Conservation (phyloP, 306 rosid genomes). For the Trifolium repens region DNA sequence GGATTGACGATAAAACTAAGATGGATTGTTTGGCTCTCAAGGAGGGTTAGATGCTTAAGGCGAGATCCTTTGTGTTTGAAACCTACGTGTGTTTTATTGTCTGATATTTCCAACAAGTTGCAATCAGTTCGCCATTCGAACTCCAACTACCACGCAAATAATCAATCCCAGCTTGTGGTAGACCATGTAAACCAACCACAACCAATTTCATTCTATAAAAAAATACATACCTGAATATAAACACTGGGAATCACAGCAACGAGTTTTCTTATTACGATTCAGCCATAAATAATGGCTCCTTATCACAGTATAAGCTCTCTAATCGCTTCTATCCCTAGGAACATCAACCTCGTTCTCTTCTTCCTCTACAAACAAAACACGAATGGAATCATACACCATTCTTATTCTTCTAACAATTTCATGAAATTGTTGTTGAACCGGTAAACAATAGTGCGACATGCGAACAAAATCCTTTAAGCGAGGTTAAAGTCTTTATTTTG, state of each 20-base stretch:
- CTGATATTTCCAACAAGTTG: slow-evolving; percentile 44
- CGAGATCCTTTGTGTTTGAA: slow-evolving; percentile 37
- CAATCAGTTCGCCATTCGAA: slow-evolving; percentile 88
- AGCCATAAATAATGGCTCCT: slow-evolving; percentile 74
- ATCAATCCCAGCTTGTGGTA: slow-evolving; percentile 91
- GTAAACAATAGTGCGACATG: slow-evolving; percentile 58
- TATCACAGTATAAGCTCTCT: slow-evolving; percentile 67
- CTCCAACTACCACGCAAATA: slow-evolving; percentile 79
- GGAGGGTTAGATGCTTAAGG: slow-evolving; percentile 48
- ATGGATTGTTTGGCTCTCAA: too few relatives aligned
- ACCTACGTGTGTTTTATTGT: too few relatives aligned
- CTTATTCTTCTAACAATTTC: slow-evolving; percentile 66
- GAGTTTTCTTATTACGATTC: slow-evolving; percentile 77
- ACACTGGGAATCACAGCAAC: slow-evolving; percentile 89
- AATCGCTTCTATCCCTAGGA: slow-evolving; percentile 57
- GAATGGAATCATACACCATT: slow-evolving; percentile 74
- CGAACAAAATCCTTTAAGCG: slow-evolving; percentile 69
- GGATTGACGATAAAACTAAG: too few relatives aligned
- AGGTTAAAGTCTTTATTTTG: background rate
- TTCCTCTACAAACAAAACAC: slow-evolving; percentile 54
- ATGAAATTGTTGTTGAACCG: slow-evolving; percentile 67
- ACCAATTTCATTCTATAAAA: slow-evolving; percentile 79
- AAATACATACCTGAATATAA: slow-evolving; percentile 74
- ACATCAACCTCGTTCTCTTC: slow-evolving; percentile 53
- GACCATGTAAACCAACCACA: slow-evolving; percentile 91